Base-by-base conservation (phyloP, 208 protist genomes). In the Leishmania aethiopica region DNA sequence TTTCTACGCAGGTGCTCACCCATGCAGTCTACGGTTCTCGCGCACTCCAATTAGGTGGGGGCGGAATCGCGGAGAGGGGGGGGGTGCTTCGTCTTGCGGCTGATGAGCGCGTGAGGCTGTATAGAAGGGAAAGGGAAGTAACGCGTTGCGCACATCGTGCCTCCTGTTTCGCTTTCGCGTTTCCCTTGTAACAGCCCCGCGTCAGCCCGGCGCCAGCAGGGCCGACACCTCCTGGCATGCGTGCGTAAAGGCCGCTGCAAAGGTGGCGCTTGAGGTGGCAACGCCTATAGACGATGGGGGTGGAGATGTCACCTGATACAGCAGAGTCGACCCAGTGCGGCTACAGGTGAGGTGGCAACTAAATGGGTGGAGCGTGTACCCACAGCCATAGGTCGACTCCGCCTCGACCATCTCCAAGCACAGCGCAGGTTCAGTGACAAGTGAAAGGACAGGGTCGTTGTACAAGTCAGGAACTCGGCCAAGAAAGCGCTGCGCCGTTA, bases 321-420 rank as follows among this genome's bases (percentile, higher is more conserved):
- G 53, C n/a, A 86, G 55, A 22, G 78, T 73, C 7, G 42, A 64
- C 4, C 83, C 78, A 0, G 78, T 82, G 53, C 83, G 83, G 28
- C 78, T 86, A 76, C 83, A 86, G 59, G 64, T 86, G 32, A 86
- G 74, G 7, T 86, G 72, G 49, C 70, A 82, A 47, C 83, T 76
- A 22, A 35, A 69, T 13, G 83, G 83, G 42, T 86, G 81, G 57
- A 86, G 60, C 45, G 73, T 6, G 35, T 76, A 86, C 7, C 83
- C 78, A 49, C 74, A 57, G 15, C 74, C 83, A 35, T 86, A 86
- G 4, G 59, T 71, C 2, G 78, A 67, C 45, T n/a, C 17, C 7
- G 78, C 78, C 32, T 82, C 78, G 53, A 75, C 75, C 78, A 82
- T 22, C 37, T 86, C 83, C 3, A 86, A 37, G 22, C 49, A 37